Evolutionary conservation across 371 early-diverging fungal genomes (phyloP), one percentile per base, ranked within the genome.

Genomic region (Haplosporangium sp.): DNA sequence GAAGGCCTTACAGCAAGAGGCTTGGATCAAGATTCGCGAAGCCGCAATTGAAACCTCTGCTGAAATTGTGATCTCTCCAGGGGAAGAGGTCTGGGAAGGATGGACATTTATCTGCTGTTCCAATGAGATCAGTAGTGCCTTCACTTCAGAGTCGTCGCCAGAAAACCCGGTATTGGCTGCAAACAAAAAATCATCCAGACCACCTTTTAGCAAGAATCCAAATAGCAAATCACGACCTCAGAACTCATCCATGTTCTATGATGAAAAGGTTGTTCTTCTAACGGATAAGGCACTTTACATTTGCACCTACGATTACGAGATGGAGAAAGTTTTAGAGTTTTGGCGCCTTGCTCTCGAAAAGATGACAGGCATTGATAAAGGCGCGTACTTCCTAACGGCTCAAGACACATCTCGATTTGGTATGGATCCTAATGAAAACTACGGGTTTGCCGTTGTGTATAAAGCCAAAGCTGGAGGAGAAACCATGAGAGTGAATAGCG

Each of bases 281-380:
- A 92, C 94, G 0, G 85, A 88, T 35, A 85, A 86, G 20, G 93
- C 94, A 0, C 67, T 94, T 0, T 93, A 93, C 71, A 79, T 94
- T 37, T 94, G 94, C 77, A 88, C 90, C 37, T 93, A 91, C 67
- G 89, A 93, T 76, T 92, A 92, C 65, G 87, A 86, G 56, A 76
- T 91, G 65, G 93, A 92, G 69, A 93, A 93, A 72, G 92, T 93
- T 1, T 82, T 92, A 1, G 89, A 92, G 76, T 92, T 92, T 64
- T 85, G 87, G 63, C 71, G 92, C 50, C 83, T 94, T 38, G 89
- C 77, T 8, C 77, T 94, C 3, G 85, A 88, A 15, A 88, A 85
- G 40, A 85, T 94, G 57, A 67, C 70, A 0, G 79, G 83, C 0
- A 85, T 94, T 53, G 92, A 91, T 70, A 84, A 89, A 64, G 94